Evolutionary conservation across 148 eudicot genomes (phyloP).

Genomic region (Rhododendron ferrugineum): DNA sequence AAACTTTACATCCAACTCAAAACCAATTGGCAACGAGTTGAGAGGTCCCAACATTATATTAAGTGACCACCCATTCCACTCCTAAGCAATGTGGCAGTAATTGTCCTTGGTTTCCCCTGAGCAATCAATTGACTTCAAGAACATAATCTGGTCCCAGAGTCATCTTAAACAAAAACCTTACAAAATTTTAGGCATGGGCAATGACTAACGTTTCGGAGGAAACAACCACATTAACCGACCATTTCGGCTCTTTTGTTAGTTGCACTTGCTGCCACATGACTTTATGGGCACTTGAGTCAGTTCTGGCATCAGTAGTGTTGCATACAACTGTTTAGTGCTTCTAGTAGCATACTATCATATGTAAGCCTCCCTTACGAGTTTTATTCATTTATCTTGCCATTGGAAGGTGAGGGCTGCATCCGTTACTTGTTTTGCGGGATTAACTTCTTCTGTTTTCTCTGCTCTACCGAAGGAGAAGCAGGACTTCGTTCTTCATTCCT

Average conservation of each 20-base stretch:
- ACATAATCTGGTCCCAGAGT: not conserved
- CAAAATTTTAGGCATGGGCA: not conserved
- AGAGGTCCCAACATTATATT: too few species aligned
- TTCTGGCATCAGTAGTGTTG: not conserved
- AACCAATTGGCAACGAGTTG: too few species aligned
- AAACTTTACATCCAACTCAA: too few species aligned
- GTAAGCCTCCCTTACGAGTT: not conserved
- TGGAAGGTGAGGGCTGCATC: slow-evolving; percentile 91
- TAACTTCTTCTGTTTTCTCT: slow-evolving; percentile 70
- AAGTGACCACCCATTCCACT: too few species aligned
- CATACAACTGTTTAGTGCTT: not conserved
- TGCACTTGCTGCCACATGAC: not conserved
- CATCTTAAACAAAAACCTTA: not conserved
- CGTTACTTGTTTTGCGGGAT: slow-evolving; percentile 90
- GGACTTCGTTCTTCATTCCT: slow-evolving; percentile 51
- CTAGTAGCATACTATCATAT: not conserved
- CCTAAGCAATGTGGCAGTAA: too few species aligned
- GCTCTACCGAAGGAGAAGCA: slow-evolving; percentile 64
- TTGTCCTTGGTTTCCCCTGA: not conserved
- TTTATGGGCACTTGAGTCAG: not conserved
- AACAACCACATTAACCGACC: not conserved
- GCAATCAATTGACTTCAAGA: not conserved
- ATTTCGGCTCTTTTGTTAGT: not conserved
- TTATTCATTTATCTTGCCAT: slow-evolving; percentile 9
- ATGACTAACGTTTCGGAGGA: not conserved